These are phyloP conservation scores for Aeschynomene evenia DNA, from an alignment of 306 rosid species.

Conservation along the genomic window DNA sequence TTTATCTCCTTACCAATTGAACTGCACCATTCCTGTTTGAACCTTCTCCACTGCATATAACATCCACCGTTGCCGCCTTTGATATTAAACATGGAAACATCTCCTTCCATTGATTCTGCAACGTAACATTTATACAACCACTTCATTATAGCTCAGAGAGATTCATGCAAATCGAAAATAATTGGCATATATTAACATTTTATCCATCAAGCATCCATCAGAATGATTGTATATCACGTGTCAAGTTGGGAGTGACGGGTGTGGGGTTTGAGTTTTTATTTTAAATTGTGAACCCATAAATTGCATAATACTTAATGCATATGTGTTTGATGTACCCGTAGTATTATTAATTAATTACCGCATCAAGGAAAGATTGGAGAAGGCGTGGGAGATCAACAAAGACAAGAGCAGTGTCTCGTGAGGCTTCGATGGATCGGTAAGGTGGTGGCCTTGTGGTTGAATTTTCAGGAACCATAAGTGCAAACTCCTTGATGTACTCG, in stretches of 20 bases:
- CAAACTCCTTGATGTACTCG: conserved; percentile 71
- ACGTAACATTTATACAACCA: too few relatives aligned
- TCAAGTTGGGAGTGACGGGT: too few relatives aligned
- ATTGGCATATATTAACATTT: too few relatives aligned
- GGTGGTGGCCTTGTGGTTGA: conserved; percentile 41
- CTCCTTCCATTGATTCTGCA: conserved; percentile 95
- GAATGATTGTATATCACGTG: too few relatives aligned
- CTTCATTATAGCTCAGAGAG: conserved; percentile 1
- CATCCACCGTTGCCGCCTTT: conserved; percentile 85
- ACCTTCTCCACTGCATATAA: conserved; percentile 77
- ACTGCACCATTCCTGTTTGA: conserved; percentile 70
- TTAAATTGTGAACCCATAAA: too few relatives aligned
- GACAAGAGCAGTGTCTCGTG: conserved; percentile 73
- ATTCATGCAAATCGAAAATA: too few relatives aligned
- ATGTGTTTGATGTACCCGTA: too few relatives aligned
- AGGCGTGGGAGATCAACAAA: conserved; percentile 77
- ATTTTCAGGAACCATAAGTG: conserved; percentile 37
- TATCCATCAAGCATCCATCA: too few relatives aligned
- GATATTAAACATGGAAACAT: conserved; percentile 94
- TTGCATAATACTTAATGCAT: too few relatives aligned
- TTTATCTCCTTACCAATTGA: conserved; percentile 73
- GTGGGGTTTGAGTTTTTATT: too few relatives aligned
- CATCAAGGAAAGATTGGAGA: conserved; percentile 78
- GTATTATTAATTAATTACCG: conserved; percentile 51
- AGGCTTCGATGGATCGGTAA: conserved; percentile 85